A percentile compares a stretch with the other conserved stretches of the same genome.
Evolutionary conservation across 225 moss, liverwort and hornwort species (phyloP).

Genomic region (Ulota crispa): DNA sequence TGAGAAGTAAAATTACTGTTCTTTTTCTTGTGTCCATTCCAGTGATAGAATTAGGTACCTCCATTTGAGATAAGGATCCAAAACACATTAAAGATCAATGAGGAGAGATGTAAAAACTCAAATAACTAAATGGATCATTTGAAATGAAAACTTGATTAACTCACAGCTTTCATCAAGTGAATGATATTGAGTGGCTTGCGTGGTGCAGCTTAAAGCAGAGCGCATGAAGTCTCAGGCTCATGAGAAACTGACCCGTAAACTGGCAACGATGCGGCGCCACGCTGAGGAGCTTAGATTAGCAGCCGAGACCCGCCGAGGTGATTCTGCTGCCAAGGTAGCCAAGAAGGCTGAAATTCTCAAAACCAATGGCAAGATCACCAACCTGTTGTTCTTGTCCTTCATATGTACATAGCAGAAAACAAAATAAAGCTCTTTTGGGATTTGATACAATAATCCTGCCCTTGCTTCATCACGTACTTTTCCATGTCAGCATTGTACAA

Average conservation of each 20-base stretch:
- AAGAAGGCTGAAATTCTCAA: slow-evolving; percentile 58
- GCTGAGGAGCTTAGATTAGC: slow-evolving; percentile 64
- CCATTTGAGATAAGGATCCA: too few relatives aligned
- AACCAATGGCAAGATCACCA: slow-evolving; percentile 27
- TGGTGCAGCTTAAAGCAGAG: slow-evolving; percentile 73
- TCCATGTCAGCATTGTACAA: neutral
- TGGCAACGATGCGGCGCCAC: slow-evolving; percentile 47
- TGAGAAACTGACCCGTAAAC: slow-evolving; percentile 61
- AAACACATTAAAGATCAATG: too few relatives aligned
- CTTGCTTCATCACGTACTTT: neutral
- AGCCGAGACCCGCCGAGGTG: slow-evolving; percentile 57
- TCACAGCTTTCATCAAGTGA: too few relatives aligned
- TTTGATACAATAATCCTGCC: neutral
- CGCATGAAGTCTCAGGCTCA: slow-evolving; percentile 65
- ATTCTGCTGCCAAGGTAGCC: slow-evolving; percentile 56
- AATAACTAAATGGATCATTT: too few relatives aligned
- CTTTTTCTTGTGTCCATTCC: too few relatives aligned
- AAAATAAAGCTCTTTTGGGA: neutral
- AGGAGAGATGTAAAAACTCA: too few relatives aligned
- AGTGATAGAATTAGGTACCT: too few relatives aligned
- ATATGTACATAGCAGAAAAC: slow-evolving; percentile 33
- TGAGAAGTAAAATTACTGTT: too few relatives aligned
- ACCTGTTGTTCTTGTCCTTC: slow-evolving; percentile 29
- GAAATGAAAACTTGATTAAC: too few relatives aligned
- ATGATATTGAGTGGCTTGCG: neutral